Evolutionary conservation across 129 eudicot genomes (phyloP).

Genomic region (Tanacetum coccineum): DNA sequence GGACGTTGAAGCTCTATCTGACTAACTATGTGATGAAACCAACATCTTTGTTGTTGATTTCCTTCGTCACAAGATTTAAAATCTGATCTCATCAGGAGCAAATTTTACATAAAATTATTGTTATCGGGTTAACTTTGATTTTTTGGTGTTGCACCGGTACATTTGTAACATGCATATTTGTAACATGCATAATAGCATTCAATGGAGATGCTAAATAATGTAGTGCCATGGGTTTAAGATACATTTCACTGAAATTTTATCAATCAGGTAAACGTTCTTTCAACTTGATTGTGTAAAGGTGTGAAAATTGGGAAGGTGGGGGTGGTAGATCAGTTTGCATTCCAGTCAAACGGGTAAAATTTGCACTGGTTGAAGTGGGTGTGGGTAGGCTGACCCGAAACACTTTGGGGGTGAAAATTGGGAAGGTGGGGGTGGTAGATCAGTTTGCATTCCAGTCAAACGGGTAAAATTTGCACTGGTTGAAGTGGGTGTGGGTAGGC

Average conservation of each 20-base stretch:
- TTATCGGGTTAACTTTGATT: conserved; percentile 2
- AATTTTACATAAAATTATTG: neutral
- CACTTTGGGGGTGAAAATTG: no score
- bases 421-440: no score
- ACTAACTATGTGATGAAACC: conserved; percentile 5
- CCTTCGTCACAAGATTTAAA: neutral
- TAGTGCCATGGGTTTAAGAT: conserved; percentile 14
- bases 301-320: no score
- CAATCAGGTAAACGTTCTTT: neutral
- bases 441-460: no score
- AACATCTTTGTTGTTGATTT: conserved; percentile 23
- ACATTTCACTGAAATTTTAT: neutral
- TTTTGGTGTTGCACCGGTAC: conserved; percentile 19
- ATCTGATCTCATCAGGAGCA: conserved; percentile 8
- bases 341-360: no score
- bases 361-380: no score
- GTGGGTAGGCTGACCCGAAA: no score
- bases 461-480: no score
- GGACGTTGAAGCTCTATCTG: conserved; percentile 7
- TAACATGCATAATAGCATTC: conserved; percentile 27
- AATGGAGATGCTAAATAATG: conserved; percentile 23
- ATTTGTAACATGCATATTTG: conserved; percentile 24
- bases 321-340: no score
- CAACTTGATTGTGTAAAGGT: neutral
- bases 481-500: no score